phyloP scores from a whole-genome alignment of 2,329 filamentous ascomycete species.

The Leptoxyphium fumago region DNA sequence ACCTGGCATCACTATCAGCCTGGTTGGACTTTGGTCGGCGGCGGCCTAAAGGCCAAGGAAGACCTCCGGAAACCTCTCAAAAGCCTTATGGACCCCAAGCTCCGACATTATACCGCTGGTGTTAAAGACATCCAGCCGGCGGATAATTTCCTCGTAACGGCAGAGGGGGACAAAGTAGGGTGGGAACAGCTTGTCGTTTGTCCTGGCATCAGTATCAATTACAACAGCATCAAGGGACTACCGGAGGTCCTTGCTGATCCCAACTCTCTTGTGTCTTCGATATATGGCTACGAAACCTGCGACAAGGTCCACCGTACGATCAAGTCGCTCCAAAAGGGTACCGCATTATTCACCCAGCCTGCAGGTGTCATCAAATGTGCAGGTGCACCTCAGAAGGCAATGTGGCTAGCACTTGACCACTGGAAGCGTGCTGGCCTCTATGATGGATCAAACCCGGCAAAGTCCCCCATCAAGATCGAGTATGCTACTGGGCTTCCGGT shows the following conservation, averaged over 20 bases:
- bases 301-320: slow-evolving; percentile 23
- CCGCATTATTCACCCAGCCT: slow-evolving; percentile 25
- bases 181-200: slow-evolving; percentile 53
- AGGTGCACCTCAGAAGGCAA: slow-evolving; percentile 26
- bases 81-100: slow-evolving; percentile 41
- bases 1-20: slow-evolving; percentile 53
- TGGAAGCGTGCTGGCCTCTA: slow-evolving; percentile 24
- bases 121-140: slow-evolving; percentile 40
- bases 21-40: slow-evolving; percentile 55
- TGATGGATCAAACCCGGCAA: slow-evolving; percentile 11
- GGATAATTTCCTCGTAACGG: slow-evolving; percentile 41
- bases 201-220: slow-evolving; percentile 22
- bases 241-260: slow-evolving; percentile 21
- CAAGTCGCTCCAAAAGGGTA: slow-evolving; percentile 19
- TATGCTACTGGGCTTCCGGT: slow-evolving; percentile 25
- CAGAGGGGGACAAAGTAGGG: slow-evolving; percentile 39
- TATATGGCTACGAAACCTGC: slow-evolving; percentile 24
- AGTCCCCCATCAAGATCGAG: slow-evolving; percentile 21
- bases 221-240: slow-evolving; percentile 7
- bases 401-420: slow-evolving; percentile 27
- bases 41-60: slow-evolving; percentile 48
- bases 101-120: slow-evolving; percentile 43
- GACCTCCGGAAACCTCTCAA: slow-evolving; percentile 39
- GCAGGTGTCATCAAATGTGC: slow-evolving; percentile 26
- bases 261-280: slow-evolving; percentile 21